Evolutionary conservation across 2,329 filamentous ascomycete species (phyloP).

Genomic region (Penicillium sp.): DNA sequence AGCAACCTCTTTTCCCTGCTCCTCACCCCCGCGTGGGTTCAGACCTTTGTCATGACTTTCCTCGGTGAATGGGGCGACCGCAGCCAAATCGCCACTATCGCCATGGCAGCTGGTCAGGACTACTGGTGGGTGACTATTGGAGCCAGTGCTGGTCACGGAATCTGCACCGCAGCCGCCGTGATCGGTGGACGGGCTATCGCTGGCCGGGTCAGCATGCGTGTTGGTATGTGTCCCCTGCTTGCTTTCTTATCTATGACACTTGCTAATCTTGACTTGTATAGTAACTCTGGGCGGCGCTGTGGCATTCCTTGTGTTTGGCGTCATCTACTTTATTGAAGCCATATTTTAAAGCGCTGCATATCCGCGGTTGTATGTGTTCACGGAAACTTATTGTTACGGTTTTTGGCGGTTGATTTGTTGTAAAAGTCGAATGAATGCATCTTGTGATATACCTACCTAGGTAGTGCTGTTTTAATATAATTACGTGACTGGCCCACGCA

Average conservation of each 20-base stretch:
- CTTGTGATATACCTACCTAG: slow-evolving; percentile 16
- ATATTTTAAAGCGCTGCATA: slow-evolving; percentile 50
- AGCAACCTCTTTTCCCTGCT: slow-evolving; percentile 85
- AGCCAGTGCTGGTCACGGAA: slow-evolving; percentile 78
- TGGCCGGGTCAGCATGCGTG: slow-evolving; percentile 88
- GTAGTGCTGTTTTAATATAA: slow-evolving; percentile 12
- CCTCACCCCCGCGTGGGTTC: slow-evolving; percentile 94
- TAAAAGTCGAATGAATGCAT: slow-evolving; percentile 15
- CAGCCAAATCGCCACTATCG: slow-evolving; percentile 96
- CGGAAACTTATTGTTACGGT: slow-evolving; percentile 2
- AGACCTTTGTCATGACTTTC: slow-evolving; percentile 99
- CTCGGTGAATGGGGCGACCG: slow-evolving; percentile 97
- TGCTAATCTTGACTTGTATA: slow-evolving; percentile 44
- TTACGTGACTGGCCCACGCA: slow-evolving; percentile 5
- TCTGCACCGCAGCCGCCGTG: slow-evolving; percentile 89
- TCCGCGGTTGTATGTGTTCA: slow-evolving; percentile 10
- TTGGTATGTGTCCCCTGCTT: slow-evolving; percentile 67
- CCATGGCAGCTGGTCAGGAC: slow-evolving; percentile 96
- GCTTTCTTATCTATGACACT: neutral
- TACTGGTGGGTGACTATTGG: slow-evolving; percentile 98
- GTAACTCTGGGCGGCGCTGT: slow-evolving; percentile 89
- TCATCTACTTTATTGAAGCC: slow-evolving; percentile 87
- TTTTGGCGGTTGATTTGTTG: slow-evolving; percentile 13
- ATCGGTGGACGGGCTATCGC: slow-evolving; percentile 90
- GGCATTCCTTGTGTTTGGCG: slow-evolving; percentile 85